Evolutionary conservation across 164 flowering plant species (phyloP).

Genomic region (Dillenia turbinata): DNA sequence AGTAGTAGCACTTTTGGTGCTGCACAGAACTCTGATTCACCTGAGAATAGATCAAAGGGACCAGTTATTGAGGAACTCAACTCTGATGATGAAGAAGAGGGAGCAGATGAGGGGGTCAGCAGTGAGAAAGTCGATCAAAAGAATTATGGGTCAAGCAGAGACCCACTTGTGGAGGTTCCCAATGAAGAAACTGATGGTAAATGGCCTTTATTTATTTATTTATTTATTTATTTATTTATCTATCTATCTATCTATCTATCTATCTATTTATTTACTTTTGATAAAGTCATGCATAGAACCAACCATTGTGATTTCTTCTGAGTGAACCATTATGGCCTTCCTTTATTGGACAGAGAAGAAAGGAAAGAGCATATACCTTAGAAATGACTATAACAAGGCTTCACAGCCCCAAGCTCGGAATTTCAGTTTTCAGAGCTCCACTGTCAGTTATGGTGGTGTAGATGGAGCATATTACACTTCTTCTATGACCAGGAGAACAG

Average conservation of each 20-base stretch:
- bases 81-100: slow-evolving; percentile 53
- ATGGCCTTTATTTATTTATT: not conserved
- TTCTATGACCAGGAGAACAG: slow-evolving; percentile 66
- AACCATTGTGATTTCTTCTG: not conserved
- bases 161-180: slow-evolving; percentile 65
- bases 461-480: slow-evolving; percentile 85
- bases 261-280: not conserved
- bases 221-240: not conserved
- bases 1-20: slow-evolving; percentile 14
- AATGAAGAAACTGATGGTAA: slow-evolving; percentile 63
- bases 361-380: slow-evolving; percentile 15
- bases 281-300: not conserved
- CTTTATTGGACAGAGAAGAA: slow-evolving; percentile 26
- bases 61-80: slow-evolving; percentile 56
- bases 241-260: not conserved
- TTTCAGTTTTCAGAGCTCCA: slow-evolving; percentile 64
- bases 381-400: slow-evolving; percentile 18
- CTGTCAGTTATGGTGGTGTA: slow-evolving; percentile 78
- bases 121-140: slow-evolving; percentile 22
- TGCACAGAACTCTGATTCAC: slow-evolving; percentile 10
- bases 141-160: slow-evolving; percentile 25
- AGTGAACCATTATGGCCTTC: not conserved
- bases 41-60: slow-evolving; percentile 22
- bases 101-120: slow-evolving; percentile 9
- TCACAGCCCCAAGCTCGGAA: slow-evolving; percentile 24